phyloP scores from a whole-genome alignment of 805 yeast genomes.

The Ogataea thermomethanolica region DNA sequence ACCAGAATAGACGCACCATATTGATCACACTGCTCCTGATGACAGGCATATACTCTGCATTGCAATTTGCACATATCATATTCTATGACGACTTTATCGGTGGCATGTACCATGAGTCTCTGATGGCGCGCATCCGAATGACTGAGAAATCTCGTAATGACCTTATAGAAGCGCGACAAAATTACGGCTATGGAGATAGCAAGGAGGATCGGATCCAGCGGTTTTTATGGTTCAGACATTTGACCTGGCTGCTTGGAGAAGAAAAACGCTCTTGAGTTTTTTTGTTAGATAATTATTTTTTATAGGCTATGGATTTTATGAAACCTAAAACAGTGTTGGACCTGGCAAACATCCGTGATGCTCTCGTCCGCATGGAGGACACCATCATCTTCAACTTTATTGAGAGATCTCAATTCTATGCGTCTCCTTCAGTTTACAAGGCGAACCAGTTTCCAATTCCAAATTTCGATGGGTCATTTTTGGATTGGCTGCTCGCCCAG shows the following conservation, averaged over 20 bases:
- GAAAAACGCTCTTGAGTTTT: constrained; percentile 3
- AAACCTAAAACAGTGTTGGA: constrained; percentile 80
- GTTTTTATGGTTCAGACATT: constrained; percentile 52
- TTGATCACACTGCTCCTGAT: constrained; percentile 27
- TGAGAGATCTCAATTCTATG: constrained; percentile 85
- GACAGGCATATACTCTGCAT: constrained; percentile 24
- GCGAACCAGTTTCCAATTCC: constrained; percentile 55
- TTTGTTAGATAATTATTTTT: background rate
- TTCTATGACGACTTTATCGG: constrained; percentile 32
- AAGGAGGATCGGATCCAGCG: constrained; percentile 51
- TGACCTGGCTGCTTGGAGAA: constrained; percentile 25
- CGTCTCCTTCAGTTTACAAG: constrained; percentile 72
- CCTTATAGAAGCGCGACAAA: constrained; percentile 40
- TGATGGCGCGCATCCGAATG: constrained; percentile 22
- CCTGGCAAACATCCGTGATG: constrained; percentile 76
- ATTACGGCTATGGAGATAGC: constrained; percentile 50
- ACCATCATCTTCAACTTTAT: constrained; percentile 89
- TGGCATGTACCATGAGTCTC: constrained; percentile 24
- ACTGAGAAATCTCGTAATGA: constrained; percentile 42
- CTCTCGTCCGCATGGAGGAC: constrained; percentile 91
- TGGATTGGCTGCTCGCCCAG: constrained; percentile 81
- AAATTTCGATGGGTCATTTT: constrained; percentile 67
- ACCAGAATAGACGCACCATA: constrained; percentile 28
- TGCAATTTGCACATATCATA: constrained; percentile 31
- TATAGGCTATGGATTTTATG: constrained; percentile 67